These are phyloP conservation scores for Ophiostoma sp. DNA, from an alignment of 2,329 filamentous ascomycete species.

Conservation along the genomic window DNA sequence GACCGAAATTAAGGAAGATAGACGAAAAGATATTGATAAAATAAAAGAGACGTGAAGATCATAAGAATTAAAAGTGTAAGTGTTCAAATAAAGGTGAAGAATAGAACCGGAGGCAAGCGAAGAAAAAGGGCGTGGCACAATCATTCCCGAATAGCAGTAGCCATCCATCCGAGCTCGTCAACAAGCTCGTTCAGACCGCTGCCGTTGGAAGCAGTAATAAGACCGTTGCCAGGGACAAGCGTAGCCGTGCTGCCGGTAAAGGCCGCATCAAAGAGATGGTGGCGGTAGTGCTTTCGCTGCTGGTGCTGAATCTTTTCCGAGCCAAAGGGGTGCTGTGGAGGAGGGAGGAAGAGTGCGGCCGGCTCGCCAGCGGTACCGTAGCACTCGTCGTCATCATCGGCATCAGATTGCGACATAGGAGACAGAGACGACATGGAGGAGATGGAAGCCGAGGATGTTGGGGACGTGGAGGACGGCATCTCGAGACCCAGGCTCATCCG, in stretches of 20 bases:
- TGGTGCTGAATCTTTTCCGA: conserved; percentile 6
- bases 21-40: neutral
- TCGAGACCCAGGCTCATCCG: conserved; percentile 25
- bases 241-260: conserved; percentile 31
- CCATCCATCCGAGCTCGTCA: conserved; percentile 50
- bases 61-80: neutral
- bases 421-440: conserved; percentile 20
- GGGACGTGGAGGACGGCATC: conserved; percentile 11
- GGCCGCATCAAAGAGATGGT: conserved; percentile 30
- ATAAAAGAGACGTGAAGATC: neutral
- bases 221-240: conserved; percentile 31
- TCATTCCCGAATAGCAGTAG: conserved; percentile 40
- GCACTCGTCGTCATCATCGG: conserved; percentile 18
- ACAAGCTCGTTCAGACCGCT: conserved; percentile 33
- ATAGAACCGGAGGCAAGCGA: neutral
- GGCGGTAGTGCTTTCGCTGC: conserved; percentile 27
- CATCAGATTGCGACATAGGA: conserved; percentile 16
- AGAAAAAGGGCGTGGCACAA: neutral
- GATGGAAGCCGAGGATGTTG: conserved; percentile 20
- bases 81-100: neutral
- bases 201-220: conserved; percentile 30
- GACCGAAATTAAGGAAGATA: neutral
- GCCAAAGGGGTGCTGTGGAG: conserved; percentile 4
- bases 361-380: neutral
- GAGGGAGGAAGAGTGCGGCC: conserved; percentile 15